phyloP scores from a whole-genome alignment of 306 rosid species.

The Castanea crenata region DNA sequence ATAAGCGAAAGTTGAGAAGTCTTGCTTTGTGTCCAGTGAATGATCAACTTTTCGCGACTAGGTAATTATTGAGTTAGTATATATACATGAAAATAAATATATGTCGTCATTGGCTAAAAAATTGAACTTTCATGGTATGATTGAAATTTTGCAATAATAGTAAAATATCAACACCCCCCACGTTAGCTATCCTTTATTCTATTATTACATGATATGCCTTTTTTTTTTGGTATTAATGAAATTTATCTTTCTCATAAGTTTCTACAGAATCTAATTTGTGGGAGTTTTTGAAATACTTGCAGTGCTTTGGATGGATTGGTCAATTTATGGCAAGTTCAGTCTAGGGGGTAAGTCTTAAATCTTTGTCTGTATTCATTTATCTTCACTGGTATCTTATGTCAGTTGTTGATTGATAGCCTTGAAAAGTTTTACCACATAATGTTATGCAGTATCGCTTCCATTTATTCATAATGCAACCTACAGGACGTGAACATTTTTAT shows the following conservation, averaged over 20 bases:
- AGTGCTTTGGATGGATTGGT: conserved; percentile 85
- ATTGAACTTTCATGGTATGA: not conserved
- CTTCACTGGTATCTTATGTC: not conserved
- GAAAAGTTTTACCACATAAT: not conserved
- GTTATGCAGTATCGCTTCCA: not conserved
- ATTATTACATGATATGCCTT: not conserved
- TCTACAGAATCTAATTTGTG: conserved; percentile 19
- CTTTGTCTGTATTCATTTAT: not conserved
- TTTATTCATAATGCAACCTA: not conserved
- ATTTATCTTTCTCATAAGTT: conserved; percentile 8
- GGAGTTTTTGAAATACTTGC: conserved; percentile 39
- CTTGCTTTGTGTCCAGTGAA: conserved; percentile 76
- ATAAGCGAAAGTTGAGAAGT: conserved; percentile 87
- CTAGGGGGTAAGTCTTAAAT: conserved; percentile 51
- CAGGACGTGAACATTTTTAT: conserved; percentile 4
- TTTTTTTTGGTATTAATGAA: not conserved
- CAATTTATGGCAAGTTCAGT: conserved; percentile 71
- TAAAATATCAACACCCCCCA: not conserved
- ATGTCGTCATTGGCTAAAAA: conserved; percentile 13
- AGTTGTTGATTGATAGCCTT: not conserved
- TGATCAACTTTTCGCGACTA: conserved; percentile 83
- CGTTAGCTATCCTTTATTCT: not conserved
- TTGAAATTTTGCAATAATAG: not conserved
- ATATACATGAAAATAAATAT: not conserved
- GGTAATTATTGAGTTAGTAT: conserved; percentile 43